Evolutionary conservation across 805 yeast species (phyloP), one percentile per base, ranked within the genome.

Genomic region (Lipomyces chichibuensis): DNA sequence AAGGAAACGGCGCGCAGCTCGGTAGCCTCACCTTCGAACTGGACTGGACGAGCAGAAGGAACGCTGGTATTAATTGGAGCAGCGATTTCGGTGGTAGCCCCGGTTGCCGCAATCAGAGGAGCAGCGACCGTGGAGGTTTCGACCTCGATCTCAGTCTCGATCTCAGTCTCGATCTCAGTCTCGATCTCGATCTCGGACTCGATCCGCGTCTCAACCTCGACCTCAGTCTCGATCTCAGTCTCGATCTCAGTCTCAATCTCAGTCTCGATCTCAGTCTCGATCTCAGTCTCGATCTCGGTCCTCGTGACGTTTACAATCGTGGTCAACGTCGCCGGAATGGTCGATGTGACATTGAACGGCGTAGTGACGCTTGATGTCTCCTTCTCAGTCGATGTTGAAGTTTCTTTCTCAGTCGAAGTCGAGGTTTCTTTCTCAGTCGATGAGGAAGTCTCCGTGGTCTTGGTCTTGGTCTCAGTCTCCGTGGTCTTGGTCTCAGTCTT

Each of bases 1-100:
- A 57, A 52, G 25, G 65, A 63, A 2, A 39, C 59, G 25, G 57
- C 20, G 29, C 35, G 29, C 33, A 29, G 17, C 54, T 52, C 49
- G 23, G 46, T 25, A 14, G 62, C 62, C 14, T 23, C 57, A n/a
- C 65, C 65, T 54, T 51, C 65, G 46, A 63, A 63, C n/a, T 20
- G 29, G 39, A 58, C 37, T 17, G 65, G 65, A 25, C 29, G 59
- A 37, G 5, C 2, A 14, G 14, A 0, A 56, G 37, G 37, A 56
- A 23, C 32, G 55, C 55, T 52, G 27, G 64, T 55, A 35, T 54
- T 57, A 1, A 33, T n/a, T 13, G 64, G 39, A 25, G 56, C 23
- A 61, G 56, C 35, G 39, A 29, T 1, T 29, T 6, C 49, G 39
- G 43, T 23, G 37, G 20, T n/a, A 49, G 29, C 57, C 61, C 0